Conservation (phyloP, 1,284 basidiomycete species). For the Ceratobasidium sp. region DNA sequence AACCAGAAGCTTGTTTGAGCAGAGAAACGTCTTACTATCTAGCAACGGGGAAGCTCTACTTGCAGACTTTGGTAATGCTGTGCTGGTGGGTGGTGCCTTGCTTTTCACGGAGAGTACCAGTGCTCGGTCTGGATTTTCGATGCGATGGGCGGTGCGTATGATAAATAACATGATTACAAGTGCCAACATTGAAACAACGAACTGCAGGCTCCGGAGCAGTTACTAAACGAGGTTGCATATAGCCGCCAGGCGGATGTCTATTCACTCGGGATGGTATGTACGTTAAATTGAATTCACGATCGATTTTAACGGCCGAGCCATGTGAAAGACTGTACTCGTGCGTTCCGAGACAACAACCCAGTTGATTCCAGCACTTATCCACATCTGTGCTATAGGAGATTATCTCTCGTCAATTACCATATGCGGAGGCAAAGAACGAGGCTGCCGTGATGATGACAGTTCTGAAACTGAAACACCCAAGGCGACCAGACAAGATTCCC, state of each 20-base stretch:
- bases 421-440: neutral
- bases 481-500: neutral
- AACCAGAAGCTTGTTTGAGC: neutral
- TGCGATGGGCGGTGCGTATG: neutral
- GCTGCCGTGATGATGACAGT: neutral
- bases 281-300: too few relatives aligned
- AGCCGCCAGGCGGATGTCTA: neutral
- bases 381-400: neutral
- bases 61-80: neutral
- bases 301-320: too few relatives aligned
- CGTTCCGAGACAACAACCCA: neutral
- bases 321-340: neutral
- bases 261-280: neutral
- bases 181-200: too few relatives aligned
- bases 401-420: neutral
- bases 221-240: neutral
- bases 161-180: neutral
- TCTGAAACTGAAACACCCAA: neutral
- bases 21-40: neutral
- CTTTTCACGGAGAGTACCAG: neutral
- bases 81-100: neutral
- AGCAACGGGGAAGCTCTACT: neutral
- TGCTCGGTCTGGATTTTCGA: neutral
- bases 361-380: too few relatives aligned
- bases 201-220: neutral